A percentile compares a stretch with the other conserved stretches of the same genome.
Conservation (phyloP, 2,329 filamentous ascomycete genomes). For the Orbilia brochopaga region DNA sequence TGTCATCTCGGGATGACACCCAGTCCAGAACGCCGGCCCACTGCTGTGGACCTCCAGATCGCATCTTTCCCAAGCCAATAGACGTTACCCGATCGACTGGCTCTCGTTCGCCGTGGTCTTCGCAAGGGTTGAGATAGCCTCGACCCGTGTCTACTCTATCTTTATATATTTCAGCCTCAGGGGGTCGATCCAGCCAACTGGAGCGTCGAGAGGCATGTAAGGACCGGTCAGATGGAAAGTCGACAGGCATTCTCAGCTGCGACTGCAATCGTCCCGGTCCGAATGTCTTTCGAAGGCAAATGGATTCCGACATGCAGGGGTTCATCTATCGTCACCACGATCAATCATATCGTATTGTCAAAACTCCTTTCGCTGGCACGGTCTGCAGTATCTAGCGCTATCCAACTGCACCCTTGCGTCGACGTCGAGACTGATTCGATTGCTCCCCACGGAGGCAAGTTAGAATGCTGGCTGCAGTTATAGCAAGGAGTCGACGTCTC, state of each 20-base stretch:
- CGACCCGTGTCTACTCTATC: not conserved
- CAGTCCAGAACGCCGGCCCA: not conserved
- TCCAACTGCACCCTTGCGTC: too few species aligned
- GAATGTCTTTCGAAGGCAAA: not conserved
- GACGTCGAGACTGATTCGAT: too few species aligned
- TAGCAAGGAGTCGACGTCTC: too few species aligned
- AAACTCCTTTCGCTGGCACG: too few species aligned
- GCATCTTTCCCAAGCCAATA: conserved; percentile 5
- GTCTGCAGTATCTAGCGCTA: not conserved
- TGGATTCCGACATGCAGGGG: not conserved
- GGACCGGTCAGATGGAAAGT: not conserved
- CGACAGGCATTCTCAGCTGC: conserved; percentile 7
- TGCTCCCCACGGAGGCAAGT: too few species aligned
- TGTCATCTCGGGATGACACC: not conserved
- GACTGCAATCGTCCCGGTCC: conserved; percentile 6
- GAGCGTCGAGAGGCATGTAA: not conserved
- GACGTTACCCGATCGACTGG: conserved; percentile 40
- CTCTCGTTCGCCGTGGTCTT: conserved; percentile 30
- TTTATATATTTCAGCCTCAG: not conserved
- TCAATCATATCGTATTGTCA: too few species aligned
- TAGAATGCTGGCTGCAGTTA: too few species aligned
- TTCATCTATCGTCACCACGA: not conserved
- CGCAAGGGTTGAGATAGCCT: not conserved
- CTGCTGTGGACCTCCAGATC: conserved; percentile 1
- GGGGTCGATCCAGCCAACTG: not conserved